Evolutionary conservation across 2,329 filamentous ascomycete genomes (phyloP).

Genomic region (Coniochaeta pulveracea): DNA sequence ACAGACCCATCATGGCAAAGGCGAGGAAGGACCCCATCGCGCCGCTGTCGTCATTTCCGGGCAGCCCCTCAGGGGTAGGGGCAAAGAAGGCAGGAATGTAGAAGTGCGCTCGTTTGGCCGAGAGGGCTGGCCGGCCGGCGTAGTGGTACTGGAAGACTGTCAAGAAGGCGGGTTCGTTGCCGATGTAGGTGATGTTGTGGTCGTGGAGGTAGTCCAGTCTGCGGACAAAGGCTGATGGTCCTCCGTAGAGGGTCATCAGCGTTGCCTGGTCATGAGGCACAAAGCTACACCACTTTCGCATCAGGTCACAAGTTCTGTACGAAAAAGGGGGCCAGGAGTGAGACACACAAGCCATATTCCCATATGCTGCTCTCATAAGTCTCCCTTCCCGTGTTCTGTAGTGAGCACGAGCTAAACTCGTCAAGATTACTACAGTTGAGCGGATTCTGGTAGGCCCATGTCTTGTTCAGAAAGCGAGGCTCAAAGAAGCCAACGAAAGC

Average conservation of each 20-base stretch:
- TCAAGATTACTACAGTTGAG: conserved; percentile 48
- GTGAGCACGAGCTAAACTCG: conserved; percentile 43
- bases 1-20: conserved; percentile 59
- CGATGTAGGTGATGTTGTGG: conserved; percentile 52
- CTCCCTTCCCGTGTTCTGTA: conserved; percentile 50
- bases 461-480: conserved; percentile 54
- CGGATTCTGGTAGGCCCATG: conserved; percentile 59
- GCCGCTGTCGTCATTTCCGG: conserved; percentile 60
- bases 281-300: conserved; percentile 25
- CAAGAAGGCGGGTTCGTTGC: conserved; percentile 50
- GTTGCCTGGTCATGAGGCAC: conserved; percentile 41
- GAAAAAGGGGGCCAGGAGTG: neutral
- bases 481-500: conserved; percentile 62
- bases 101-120: conserved; percentile 42
- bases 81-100: conserved; percentile 58
- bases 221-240: conserved; percentile 40
- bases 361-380: conserved; percentile 63
- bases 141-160: conserved; percentile 61
- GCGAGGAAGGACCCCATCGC: conserved; percentile 59
- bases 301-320: neutral
- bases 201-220: conserved; percentile 57
- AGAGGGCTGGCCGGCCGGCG: conserved; percentile 48
- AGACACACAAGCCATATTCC: conserved; percentile 57
- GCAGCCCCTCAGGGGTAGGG: conserved; percentile 45
- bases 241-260: conserved; percentile 49